Conservation (phyloP, 2,329 filamentous ascomycete species). For the Nothophaeocryptopus gaeumannii region DNA sequence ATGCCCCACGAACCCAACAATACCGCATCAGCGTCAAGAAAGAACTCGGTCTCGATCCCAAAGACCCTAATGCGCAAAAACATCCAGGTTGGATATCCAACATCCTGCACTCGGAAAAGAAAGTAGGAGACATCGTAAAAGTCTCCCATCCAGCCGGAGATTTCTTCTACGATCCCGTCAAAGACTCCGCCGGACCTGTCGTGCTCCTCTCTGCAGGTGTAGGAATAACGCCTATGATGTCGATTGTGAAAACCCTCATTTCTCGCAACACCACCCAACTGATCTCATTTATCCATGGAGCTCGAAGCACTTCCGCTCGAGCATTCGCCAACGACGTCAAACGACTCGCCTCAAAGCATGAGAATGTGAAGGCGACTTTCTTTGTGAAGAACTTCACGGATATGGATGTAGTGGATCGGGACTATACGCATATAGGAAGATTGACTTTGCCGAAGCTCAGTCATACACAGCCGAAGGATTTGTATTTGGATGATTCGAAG, state of each 20-base stretch:
- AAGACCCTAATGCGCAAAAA: conserved; percentile 46
- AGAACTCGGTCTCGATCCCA: conserved; percentile 54
- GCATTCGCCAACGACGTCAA: conserved; percentile 57
- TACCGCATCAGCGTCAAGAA: conserved; percentile 72
- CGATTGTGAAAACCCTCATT: conserved; percentile 61
- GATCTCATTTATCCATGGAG: conserved; percentile 63
- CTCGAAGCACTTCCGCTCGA: conserved; percentile 49
- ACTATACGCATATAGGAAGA: conserved; percentile 60
- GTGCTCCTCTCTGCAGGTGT: conserved; percentile 68
- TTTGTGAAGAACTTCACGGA: conserved; percentile 56
- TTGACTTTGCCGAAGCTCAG: conserved; percentile 51
- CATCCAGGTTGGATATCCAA: conserved; percentile 68
- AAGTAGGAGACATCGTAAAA: conserved; percentile 61
- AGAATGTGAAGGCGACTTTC: conserved; percentile 53
- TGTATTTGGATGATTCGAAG: conserved; percentile 55
- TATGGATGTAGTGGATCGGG: conserved; percentile 49
- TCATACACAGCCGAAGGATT: conserved; percentile 44
- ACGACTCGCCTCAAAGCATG: conserved; percentile 42
- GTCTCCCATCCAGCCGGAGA: conserved; percentile 62
- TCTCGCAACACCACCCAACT: conserved; percentile 40
- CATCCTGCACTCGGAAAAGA: conserved; percentile 61
- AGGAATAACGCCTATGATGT: conserved; percentile 63
- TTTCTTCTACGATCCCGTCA: conserved; percentile 58
- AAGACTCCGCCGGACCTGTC: conserved; percentile 51
- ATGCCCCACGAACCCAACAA: conserved; percentile 58